phyloP scores from a whole-genome alignment of 495 filamentous ascomycete genomes.

The Neurospora sp. region DNA sequence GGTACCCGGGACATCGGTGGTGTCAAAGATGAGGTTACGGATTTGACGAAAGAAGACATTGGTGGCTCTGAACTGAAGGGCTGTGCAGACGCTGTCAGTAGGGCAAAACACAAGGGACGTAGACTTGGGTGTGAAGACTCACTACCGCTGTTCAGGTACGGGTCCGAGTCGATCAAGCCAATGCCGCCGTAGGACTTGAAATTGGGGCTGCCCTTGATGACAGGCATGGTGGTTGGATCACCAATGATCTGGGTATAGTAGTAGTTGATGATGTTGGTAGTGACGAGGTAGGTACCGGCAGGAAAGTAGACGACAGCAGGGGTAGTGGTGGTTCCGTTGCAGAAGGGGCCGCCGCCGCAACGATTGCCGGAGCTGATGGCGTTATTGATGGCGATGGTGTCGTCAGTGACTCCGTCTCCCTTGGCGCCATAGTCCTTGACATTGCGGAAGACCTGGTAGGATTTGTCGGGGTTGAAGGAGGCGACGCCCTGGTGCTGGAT shows the following conservation, averaged over 20 bases:
- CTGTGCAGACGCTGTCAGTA: not conserved
- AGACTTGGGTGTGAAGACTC: not conserved
- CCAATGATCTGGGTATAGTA: constrained; percentile 59
- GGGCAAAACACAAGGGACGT: not conserved
- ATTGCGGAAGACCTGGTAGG: constrained; percentile 62
- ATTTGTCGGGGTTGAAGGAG: constrained; percentile 24
- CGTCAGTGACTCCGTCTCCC: constrained; percentile 47
- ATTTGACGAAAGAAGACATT: constrained; percentile 86
- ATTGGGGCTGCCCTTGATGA: constrained; percentile 52
- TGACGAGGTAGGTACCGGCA: constrained; percentile 51
- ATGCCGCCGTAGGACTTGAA: constrained; percentile 54
- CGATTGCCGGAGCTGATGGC: constrained; percentile 63
- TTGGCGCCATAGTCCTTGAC: constrained; percentile 72
- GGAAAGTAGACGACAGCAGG: constrained; percentile 67
- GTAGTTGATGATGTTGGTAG: constrained; percentile 46
- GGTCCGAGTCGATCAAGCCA: constrained; percentile 59
- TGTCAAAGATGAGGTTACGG: constrained; percentile 83
- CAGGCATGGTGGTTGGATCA: constrained; percentile 49
- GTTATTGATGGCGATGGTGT: constrained; percentile 35
- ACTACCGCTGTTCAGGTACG: constrained; percentile 41
- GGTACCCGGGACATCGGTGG: constrained; percentile 49
- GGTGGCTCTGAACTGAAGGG: constrained; percentile 33
- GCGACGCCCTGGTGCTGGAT: constrained; percentile 38
- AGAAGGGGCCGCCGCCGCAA: constrained; percentile 60
- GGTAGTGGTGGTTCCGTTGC: constrained; percentile 63